These are phyloP conservation scores for Pholiota microspora DNA, from an alignment of 768 basidiomycete species.

Conservation along the genomic window DNA sequence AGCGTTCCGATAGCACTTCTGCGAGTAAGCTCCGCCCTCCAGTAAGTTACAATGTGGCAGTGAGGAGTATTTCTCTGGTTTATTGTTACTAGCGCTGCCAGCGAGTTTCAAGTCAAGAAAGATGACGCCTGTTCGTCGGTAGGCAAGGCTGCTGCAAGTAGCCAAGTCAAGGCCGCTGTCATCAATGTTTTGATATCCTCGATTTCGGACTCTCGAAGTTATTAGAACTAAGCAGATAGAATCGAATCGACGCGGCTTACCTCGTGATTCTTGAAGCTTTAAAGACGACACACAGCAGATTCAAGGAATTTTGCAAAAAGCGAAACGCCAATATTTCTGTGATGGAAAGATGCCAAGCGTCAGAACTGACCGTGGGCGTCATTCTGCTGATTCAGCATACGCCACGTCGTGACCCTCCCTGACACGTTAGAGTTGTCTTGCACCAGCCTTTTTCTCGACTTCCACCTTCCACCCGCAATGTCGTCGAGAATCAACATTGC, in stretches of 20 bases:
- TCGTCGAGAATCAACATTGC: conserved; percentile 81
- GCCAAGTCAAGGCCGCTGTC: too few relatives aligned
- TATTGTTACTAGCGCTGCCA: not conserved
- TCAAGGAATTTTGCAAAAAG: not conserved
- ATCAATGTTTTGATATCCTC: too few relatives aligned
- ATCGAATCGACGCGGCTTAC: too few relatives aligned
- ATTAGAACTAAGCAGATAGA: too few relatives aligned
- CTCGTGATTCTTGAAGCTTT: too few relatives aligned
- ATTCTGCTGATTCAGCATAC: conserved; percentile 32
- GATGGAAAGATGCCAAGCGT: not conserved
- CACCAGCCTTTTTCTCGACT: conserved; percentile 18
- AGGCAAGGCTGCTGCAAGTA: not conserved
- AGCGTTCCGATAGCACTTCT: too few relatives aligned
- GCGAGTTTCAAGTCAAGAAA: not conserved
- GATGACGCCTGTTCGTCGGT: not conserved
- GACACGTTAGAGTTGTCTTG: conserved; percentile 35
- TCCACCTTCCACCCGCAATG: conserved; percentile 47
- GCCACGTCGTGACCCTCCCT: conserved; percentile 46
- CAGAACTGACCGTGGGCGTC: conserved; percentile 8
- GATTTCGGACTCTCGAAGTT: too few relatives aligned
- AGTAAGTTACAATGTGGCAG: too few relatives aligned
- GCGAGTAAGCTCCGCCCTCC: too few relatives aligned
- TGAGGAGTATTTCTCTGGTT: too few relatives aligned
- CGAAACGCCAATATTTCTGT: not conserved
- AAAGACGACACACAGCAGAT: not conserved